Conservation (phyloP, 2,329 filamentous ascomycete genomes). For the Aureobasidium mangrovei region DNA sequence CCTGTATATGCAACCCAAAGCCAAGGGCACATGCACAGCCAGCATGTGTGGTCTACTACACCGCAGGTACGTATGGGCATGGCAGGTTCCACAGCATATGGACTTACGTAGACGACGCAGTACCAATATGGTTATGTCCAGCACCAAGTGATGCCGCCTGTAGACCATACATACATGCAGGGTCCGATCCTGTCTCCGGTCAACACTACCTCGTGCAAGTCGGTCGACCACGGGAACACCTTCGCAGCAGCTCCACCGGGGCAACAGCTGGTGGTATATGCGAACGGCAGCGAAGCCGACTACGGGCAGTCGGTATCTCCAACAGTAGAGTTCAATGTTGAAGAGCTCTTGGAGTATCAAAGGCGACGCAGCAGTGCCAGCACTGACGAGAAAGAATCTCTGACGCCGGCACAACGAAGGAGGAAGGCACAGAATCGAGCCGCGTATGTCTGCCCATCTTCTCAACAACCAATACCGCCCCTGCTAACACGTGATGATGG, state of each 20-base stretch:
- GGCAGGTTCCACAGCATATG: neutral
- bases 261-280: neutral
- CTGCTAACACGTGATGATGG: constrained; percentile 8
- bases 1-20: constrained; percentile 3
- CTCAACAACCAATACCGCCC: neutral
- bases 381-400: constrained; percentile 38
- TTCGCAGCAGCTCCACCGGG: neutral
- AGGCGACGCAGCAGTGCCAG: constrained; percentile 23
- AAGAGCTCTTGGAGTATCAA: constrained; percentile 8
- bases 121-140: constrained; percentile 3
- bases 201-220: neutral
- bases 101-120: neutral
- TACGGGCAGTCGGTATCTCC: neutral
- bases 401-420: constrained; percentile 43
- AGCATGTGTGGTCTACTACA: neutral
- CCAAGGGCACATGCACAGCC: neutral
- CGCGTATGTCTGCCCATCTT: constrained; percentile 47
- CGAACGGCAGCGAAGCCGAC: neutral
- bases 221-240: neutral
- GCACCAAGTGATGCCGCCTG: neutral
- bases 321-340: constrained; percentile 8
- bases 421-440: constrained; percentile 65
- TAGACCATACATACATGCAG: neutral
- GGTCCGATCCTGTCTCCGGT: neutral
- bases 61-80: neutral